A percentile compares a stretch with the other conserved stretches of the same genome.
Conservation (phyloP, 2,329 filamentous ascomycete genomes). For the Phaeophleospora eucalypticola region DNA sequence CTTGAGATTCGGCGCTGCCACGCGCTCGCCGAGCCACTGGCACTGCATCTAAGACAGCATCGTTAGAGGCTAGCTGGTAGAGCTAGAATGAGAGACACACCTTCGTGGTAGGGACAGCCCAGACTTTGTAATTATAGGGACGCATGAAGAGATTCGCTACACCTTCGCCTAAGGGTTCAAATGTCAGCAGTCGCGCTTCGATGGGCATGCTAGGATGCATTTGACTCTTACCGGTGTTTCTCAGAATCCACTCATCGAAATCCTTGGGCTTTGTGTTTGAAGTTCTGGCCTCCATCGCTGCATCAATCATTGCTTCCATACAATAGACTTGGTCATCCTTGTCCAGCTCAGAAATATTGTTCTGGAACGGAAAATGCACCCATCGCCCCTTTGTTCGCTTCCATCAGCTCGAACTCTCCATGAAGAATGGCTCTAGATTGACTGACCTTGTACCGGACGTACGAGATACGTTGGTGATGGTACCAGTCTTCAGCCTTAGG, state of each 20-base stretch:
- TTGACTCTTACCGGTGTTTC: constrained; percentile 93
- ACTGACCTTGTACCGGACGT: constrained; percentile 90
- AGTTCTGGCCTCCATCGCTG: constrained; percentile 80
- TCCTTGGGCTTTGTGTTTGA: constrained; percentile 88
- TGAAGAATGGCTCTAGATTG: no score
- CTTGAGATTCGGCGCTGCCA: constrained; percentile 95
- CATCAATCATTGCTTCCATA: constrained; percentile 94
- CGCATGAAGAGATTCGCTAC: constrained; percentile 97
- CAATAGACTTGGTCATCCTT: constrained; percentile 95
- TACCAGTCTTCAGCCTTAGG: constrained; percentile 95
- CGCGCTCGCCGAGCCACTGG: constrained; percentile 96
- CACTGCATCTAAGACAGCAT: constrained; percentile 99
- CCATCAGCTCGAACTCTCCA: no score
- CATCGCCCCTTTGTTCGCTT: no score
- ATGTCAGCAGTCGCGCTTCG: no score
- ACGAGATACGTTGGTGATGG: constrained; percentile 96
- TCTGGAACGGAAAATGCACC: constrained; percentile 99
- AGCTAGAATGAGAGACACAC: no score
- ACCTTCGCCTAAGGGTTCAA: no score
- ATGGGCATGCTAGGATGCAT: no score
- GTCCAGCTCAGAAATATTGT: constrained; percentile 97
- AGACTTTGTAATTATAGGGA: constrained; percentile 99
- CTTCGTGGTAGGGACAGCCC: constrained; percentile 96
- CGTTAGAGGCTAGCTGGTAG: no score
- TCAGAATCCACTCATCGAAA: constrained; percentile 97